These are phyloP conservation scores for Suhomyces kunorum DNA, from an alignment of 1,139 yeast species.

Conservation along the genomic window DNA sequence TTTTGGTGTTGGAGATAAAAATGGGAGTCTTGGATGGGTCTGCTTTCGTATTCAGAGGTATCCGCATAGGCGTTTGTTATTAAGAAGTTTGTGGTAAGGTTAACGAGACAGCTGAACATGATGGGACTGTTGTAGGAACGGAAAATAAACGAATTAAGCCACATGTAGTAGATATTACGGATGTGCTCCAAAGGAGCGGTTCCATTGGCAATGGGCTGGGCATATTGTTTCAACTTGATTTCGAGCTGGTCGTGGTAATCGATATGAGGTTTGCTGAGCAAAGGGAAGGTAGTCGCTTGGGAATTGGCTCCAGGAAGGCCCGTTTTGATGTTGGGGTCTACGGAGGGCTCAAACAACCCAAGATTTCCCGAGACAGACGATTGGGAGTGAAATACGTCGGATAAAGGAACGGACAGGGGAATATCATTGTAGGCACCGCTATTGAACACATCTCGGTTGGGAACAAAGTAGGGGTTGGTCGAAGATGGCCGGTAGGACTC, in stretches of 20 bases:
- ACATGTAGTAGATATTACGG: conserved; percentile 33
- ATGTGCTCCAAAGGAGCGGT: conserved; percentile 33
- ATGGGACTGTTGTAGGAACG: conserved; percentile 26
- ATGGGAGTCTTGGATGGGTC: not conserved
- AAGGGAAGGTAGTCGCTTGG: conserved; percentile 2
- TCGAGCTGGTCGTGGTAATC: conserved; percentile 19
- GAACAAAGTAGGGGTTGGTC: conserved; percentile 10
- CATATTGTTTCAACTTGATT: conserved; percentile 1
- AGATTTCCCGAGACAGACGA: not conserved
- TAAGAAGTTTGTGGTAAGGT: conserved; percentile 44
- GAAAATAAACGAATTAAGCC: conserved; percentile 39
- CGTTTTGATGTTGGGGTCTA: not conserved
- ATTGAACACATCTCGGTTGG: conserved; percentile 13
- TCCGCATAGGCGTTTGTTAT: conserved; percentile 35
- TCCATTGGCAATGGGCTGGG: conserved; percentile 30
- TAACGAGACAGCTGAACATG: conserved; percentile 43
- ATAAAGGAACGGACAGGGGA: not conserved
- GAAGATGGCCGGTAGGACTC: conserved; percentile 5
- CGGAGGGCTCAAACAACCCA: too few species aligned
- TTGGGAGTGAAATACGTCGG: not conserved
- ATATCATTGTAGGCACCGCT: conserved; percentile 9
- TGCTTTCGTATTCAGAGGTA: conserved; percentile 13
- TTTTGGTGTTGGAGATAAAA: conserved; percentile 8
- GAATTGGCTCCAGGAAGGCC: conserved; percentile 14
- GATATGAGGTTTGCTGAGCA: conserved; percentile 11